Evolutionary conservation across 257 asterid species (phyloP), one percentile per base, ranked within the genome.

Genomic region (Capsicum rhomboideum): DNA sequence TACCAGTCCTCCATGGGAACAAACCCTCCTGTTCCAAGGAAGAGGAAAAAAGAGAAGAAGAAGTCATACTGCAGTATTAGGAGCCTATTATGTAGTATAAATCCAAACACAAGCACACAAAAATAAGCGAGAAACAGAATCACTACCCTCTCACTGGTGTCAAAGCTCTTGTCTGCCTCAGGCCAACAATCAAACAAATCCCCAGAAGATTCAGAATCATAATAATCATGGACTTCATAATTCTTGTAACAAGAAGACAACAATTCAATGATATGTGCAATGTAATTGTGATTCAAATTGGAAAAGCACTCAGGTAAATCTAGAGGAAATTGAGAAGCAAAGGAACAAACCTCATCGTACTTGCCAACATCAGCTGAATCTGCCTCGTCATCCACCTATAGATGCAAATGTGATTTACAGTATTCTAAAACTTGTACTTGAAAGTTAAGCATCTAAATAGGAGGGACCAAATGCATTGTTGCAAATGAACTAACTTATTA

Each of bases 291-390:
- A 44, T 64, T 28, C 49, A 44, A 46, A 49, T 18, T 58, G 26
- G 26, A 56, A 82, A 75, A 26, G 16, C 14, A 13, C 37, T 75
- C 23, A 13, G 16, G 42, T 75, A 75, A 75, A 49, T 23, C 23
- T 26, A 75, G 14, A 75, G 14, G 59, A 75, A 44, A 75, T 16
- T 26, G 59, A 54, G 54, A n/a, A n/a, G 20, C 26, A 42, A 40
- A 37, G 67, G 80, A 53, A 83, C 83, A 74, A 75, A 93, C 97
- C 96, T 87, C 54, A 42, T 85, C 90, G 20, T 46, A 87, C 85
- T 86, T 90, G 14, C 90, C 91, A 78, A 87, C 91, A 72, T 86
- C 91, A 26, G 87, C 88, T 58, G 90, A 87, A 80, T 86, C 88
- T 46, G 90, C 90, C 64, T 87, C 91, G 29, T 87, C 90, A 52